Evolutionary conservation across 2,329 filamentous ascomycete species (phyloP).

Genomic region (Colletotrichum nymphaeae): DNA sequence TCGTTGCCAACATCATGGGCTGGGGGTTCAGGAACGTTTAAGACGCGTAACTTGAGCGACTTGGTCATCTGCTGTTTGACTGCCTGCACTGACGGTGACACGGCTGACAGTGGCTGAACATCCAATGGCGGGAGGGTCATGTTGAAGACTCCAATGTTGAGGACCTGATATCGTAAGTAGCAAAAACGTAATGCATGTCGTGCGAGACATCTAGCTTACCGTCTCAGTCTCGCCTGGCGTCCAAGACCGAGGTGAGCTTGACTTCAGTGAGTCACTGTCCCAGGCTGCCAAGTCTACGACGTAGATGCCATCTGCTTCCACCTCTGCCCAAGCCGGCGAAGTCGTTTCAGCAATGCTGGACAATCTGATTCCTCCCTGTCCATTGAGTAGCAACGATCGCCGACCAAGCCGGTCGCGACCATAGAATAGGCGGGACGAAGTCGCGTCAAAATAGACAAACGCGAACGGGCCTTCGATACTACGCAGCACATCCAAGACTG

Average conservation of each 20-base stretch:
- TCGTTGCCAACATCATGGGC: constrained; percentile 43
- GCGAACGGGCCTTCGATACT: constrained; percentile 86
- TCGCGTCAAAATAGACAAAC: constrained; percentile 83
- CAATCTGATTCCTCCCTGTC: constrained; percentile 67
- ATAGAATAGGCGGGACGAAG: constrained; percentile 75
- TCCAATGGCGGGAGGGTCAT: constrained; percentile 52
- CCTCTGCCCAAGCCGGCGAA: constrained; percentile 75
- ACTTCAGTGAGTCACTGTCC: not conserved
- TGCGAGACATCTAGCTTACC: constrained; percentile 54
- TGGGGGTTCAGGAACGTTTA: constrained; percentile 72
- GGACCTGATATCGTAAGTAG: constrained; percentile 62
- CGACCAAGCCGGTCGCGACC: constrained; percentile 89
- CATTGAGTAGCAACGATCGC: constrained; percentile 78
- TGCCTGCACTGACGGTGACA: constrained; percentile 61
- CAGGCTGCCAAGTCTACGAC: constrained; percentile 64
- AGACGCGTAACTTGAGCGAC: constrained; percentile 73
- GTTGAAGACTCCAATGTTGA: constrained; percentile 66
- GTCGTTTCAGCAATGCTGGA: constrained; percentile 76
- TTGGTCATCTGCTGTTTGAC: constrained; percentile 66
- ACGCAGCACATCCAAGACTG: constrained; percentile 65
- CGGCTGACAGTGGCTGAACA: constrained; percentile 32
- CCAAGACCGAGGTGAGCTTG: constrained; percentile 42
- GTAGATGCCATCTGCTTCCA: constrained; percentile 87
- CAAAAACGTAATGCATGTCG: constrained; percentile 39
- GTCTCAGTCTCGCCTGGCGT: constrained; percentile 46